Evolutionary conservation across 164 flowering plant species (phyloP).

Genomic region (Vitis cinerea): DNA sequence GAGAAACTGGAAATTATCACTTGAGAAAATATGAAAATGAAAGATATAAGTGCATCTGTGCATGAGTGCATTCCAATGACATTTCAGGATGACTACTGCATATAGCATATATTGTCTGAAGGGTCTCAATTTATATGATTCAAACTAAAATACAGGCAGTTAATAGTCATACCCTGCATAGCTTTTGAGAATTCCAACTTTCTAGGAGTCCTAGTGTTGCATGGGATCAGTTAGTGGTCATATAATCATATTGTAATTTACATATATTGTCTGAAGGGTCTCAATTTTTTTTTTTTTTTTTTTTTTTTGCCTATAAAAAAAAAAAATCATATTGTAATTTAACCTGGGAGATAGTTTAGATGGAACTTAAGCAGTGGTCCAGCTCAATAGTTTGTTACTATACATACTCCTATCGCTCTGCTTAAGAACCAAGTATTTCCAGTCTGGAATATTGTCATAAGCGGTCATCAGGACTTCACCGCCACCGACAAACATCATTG

Average conservation of each 20-base stretch:
- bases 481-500: too few species aligned
- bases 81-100: not conserved
- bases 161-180: not conserved
- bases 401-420: not conserved
- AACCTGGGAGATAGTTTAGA: not conserved
- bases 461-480: not conserved
- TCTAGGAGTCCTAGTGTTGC: not conserved
- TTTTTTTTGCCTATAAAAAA: too few species aligned
- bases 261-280: too few species aligned
- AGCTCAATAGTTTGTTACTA: not conserved
- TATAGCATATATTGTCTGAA: not conserved
- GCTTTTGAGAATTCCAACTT: not conserved
- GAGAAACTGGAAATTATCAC: constrained; percentile 5
- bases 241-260: not conserved
- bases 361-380: not conserved
- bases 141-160: not conserved
- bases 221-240: not conserved
- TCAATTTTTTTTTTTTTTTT: too few species aligned
- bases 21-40: constrained; percentile 1
- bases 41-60: not conserved
- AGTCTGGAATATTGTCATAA: not conserved
- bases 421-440: too few species aligned
- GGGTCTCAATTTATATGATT: not conserved
- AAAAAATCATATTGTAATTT: not conserved
- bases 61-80: not conserved